phyloP scores from a whole-genome alignment of 139 green algal species.

The Astrephomene gubernaculifera region DNA sequence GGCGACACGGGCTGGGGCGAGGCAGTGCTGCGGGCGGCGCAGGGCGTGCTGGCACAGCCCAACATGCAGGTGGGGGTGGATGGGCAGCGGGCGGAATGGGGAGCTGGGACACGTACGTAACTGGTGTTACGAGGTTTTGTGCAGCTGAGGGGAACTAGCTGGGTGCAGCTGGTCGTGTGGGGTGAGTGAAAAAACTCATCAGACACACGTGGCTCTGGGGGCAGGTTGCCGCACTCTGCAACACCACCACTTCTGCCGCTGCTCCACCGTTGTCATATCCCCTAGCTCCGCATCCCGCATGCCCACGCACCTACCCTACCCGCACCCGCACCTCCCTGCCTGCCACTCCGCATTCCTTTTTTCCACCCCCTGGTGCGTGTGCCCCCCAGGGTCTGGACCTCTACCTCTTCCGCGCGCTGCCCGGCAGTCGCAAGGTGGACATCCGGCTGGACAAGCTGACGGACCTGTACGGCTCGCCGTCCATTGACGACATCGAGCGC shows the following conservation, averaged over 20 bases:
- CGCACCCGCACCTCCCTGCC: too few relatives aligned
- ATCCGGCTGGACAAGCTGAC: constrained; percentile 76
- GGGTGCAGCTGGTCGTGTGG: too few relatives aligned
- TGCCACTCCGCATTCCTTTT: too few relatives aligned
- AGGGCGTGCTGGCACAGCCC: constrained; percentile 43
- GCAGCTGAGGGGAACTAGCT: too few relatives aligned
- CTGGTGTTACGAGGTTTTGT: too few relatives aligned
- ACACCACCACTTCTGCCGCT: too few relatives aligned
- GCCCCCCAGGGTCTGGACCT: constrained; percentile 43
- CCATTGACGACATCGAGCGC: constrained; percentile 71
- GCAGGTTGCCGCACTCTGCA: too few relatives aligned
- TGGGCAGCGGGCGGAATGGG: background rate
- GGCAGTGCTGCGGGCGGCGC: constrained; percentile 17
- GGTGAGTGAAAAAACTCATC: too few relatives aligned
- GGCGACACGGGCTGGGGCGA: constrained; percentile 44
- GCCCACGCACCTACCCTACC: too few relatives aligned
- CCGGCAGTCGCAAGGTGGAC: constrained; percentile 56
- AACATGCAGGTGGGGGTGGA: background rate
- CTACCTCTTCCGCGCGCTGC: constrained; percentile 56
- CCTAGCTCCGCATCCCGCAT: too few relatives aligned
- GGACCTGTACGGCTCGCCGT: constrained; percentile 75
- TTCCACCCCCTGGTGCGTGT: background rate
- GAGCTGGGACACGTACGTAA: background rate
- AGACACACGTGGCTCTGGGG: too few relatives aligned
- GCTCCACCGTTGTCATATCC: too few relatives aligned